Conservation (phyloP, 495 filamentous ascomycete species). For the Aspergillus coremiiformis region DNA sequence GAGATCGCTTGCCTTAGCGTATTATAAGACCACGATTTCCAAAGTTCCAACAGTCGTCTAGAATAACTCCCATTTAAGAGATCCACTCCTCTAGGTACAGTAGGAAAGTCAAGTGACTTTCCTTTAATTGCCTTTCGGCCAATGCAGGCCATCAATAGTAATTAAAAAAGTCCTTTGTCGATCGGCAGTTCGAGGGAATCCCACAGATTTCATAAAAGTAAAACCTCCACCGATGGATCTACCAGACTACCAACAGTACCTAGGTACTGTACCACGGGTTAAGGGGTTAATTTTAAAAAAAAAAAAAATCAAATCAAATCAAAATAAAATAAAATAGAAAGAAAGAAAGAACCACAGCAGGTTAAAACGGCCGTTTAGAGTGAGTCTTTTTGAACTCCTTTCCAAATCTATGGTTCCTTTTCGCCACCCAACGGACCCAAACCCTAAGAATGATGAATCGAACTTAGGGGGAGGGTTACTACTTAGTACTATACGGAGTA, state of each 20-base stretch:
- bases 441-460: background rate
- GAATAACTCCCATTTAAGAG: background rate
- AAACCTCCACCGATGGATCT: background rate
- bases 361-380: too few species aligned
- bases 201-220: background rate
- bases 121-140: background rate
- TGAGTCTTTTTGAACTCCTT: too few species aligned
- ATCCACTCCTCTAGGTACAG: background rate
- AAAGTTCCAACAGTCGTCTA: too few species aligned
- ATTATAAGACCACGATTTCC: too few species aligned
- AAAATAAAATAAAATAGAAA: background rate
- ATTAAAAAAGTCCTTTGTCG: background rate
- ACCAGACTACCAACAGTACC: too few species aligned
- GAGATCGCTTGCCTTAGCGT: too few species aligned
- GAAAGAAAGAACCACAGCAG: too few species aligned
- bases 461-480: too few species aligned
- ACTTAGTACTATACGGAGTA: too few species aligned
- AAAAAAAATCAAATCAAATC: background rate
- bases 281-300: background rate
- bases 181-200: background rate
- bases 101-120: background rate
- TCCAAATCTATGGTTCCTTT: too few species aligned
- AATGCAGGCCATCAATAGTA: background rate
- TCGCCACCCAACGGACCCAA: background rate
- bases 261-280: too few species aligned